Percentiles rank a stretch among this genome's conserved stretches.
These are phyloP conservation scores for Sporopachydermia cereana DNA, from an alignment of 1,139 yeast species.

Conservation along the genomic window DNA sequence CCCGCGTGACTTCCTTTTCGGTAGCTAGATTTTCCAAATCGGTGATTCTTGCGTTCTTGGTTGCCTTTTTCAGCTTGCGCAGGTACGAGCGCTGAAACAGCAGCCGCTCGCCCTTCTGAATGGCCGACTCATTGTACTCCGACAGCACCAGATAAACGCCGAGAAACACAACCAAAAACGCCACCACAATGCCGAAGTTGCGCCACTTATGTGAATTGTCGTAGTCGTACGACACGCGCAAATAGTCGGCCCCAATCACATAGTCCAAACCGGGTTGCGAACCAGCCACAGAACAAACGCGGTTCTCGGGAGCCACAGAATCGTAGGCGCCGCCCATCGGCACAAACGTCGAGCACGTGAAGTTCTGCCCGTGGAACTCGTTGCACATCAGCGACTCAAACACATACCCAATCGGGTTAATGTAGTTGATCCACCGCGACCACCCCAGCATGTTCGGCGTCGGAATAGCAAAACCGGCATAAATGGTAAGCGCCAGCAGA, in stretches of 20 bases:
- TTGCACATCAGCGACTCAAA: constrained; percentile 60
- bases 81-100: constrained; percentile 39
- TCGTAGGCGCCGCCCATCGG: constrained; percentile 42
- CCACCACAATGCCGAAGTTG: constrained; percentile 61
- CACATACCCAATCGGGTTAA: constrained; percentile 59
- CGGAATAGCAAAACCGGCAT: constrained; percentile 70
- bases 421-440: constrained; percentile 70
- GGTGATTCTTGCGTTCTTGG: constrained; percentile 13
- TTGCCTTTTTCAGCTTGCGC: constrained; percentile 21
- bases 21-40: constrained; percentile 15
- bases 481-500: constrained; percentile 50
- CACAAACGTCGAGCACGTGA: constrained; percentile 33
- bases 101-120: constrained; percentile 75
- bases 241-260: constrained; percentile 50
- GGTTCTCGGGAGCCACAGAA: constrained; percentile 26
- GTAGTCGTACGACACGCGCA: constrained; percentile 37
- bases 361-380: constrained; percentile 38
- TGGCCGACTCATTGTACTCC: constrained; percentile 60
- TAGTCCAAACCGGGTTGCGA: constrained; percentile 41
- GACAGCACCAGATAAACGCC: constrained; percentile 43
- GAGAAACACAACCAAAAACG: constrained; percentile 43
- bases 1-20: constrained; percentile 16
- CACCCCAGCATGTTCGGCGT: constrained; percentile 58
- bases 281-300: constrained; percentile 56
- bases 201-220: constrained; percentile 63